These are phyloP conservation scores for Iris pallida DNA, from an alignment of 116 monocot species.

Conservation along the genomic window DNA sequence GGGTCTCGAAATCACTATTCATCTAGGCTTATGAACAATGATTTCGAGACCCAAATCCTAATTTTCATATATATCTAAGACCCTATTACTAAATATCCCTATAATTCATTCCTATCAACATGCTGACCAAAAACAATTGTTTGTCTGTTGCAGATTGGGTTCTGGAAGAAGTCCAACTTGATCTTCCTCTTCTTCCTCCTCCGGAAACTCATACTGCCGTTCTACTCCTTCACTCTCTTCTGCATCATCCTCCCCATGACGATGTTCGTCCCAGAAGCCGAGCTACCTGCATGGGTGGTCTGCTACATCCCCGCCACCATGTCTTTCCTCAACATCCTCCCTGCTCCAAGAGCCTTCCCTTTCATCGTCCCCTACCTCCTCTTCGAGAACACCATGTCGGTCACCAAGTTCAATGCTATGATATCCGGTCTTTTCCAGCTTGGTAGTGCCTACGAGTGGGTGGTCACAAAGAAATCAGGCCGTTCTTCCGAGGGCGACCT, in stretches of 20 bases:
- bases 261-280: conserved; percentile 52
- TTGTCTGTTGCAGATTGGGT: conserved; percentile 28
- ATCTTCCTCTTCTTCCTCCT: conserved; percentile 53
- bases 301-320: conserved; percentile 42
- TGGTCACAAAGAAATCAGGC: conserved; percentile 47
- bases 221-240: conserved; percentile 53
- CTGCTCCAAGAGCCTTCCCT: conserved; percentile 33
- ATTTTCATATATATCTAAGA: too few relatives aligned
- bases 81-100: too few relatives aligned
- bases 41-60: too few relatives aligned
- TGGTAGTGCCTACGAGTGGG: conserved; percentile 43
- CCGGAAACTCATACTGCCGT: conserved; percentile 41
- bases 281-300: conserved; percentile 47
- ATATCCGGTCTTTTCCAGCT: conserved; percentile 45
- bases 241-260: conserved; percentile 54
- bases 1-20: too few relatives aligned
- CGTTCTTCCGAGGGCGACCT: conserved; percentile 40
- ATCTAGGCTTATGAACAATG: too few relatives aligned
- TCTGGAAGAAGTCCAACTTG: conserved; percentile 47
- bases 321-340: conserved; percentile 49
- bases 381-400: conserved; percentile 57
- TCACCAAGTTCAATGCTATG: conserved; percentile 59
- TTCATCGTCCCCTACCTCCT: conserved; percentile 52
- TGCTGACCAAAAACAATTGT: conserved; percentile 5
- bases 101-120: not conserved